These are phyloP conservation scores for Phytomonas serpens DNA, from an alignment of 208 protist genomes.

Conservation along the genomic window DNA sequence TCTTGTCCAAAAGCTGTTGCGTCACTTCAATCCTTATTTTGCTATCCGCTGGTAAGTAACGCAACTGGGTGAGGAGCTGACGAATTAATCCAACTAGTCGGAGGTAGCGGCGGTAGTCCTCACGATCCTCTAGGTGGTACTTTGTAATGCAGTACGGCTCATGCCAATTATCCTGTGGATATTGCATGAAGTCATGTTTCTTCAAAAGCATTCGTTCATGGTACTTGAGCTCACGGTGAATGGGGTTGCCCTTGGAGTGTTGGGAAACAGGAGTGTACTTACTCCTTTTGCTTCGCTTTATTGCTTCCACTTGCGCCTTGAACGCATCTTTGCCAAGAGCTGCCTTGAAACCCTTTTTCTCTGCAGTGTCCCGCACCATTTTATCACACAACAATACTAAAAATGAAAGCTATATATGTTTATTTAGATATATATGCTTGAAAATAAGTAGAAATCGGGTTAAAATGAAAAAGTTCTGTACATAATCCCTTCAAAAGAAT, in stretches of 20 bases:
- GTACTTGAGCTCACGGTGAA: slow-evolving; percentile 81
- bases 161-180: slow-evolving; percentile 88
- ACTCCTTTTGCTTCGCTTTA: slow-evolving; percentile 75
- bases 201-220: slow-evolving; percentile 88
- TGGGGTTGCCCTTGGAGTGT: slow-evolving; percentile 72
- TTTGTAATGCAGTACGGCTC: slow-evolving; percentile 89
- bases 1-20: slow-evolving; percentile 85
- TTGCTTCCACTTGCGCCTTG: slow-evolving; percentile 38
- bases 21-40: slow-evolving; percentile 88
- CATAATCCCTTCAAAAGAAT: background rate
- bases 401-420: background rate
- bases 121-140: slow-evolving; percentile 88
- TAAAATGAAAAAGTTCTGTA: slow-evolving; percentile 8
- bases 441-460: slow-evolving; percentile 5
- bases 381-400: background rate
- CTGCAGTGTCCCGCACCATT: slow-evolving; percentile 59
- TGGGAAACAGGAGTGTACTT: slow-evolving; percentile 69
- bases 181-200: slow-evolving; percentile 91
- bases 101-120: slow-evolving; percentile 90
- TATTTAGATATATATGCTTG: background rate
- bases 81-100: slow-evolving; percentile 80
- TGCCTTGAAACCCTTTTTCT: slow-evolving; percentile 40
- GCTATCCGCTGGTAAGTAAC: slow-evolving; percentile 80
- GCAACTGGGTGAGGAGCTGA: slow-evolving; percentile 81
- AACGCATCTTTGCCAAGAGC: slow-evolving; percentile 34